Base-by-base conservation (phyloP, 345 rosid species). In the Crucihimalaya himalaica region DNA sequence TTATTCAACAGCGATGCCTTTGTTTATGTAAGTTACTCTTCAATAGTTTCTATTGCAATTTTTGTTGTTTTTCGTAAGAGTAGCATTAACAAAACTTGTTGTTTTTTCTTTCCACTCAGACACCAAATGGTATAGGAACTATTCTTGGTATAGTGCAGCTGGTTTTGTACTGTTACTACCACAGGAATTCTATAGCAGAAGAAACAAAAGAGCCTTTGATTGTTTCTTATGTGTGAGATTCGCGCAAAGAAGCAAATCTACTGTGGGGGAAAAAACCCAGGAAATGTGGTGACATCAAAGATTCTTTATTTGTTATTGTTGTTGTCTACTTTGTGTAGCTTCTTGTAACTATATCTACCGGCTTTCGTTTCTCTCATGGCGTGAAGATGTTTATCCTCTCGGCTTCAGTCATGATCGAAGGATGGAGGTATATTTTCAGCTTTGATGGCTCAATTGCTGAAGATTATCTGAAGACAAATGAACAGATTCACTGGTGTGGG, bases 101-200 rank as follows among this genome's bases (percentile, higher is more conserved):
- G 7, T 46, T 21, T 11, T 34, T 63, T 77, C 46, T 64, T 77
- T 23, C 9, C 1, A 64, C 68, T 77, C 94, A 93, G 98, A 78
- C 83, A 48, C 98, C 98, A 27, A 93, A 93, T 63, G 94, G 94
- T 18, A 82, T 93, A 18, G 98, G 98, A 66, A 72, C 91, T 15
- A 20, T 88, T 75, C 74, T 93, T 84, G 97, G 97, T 55, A 78
- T 86, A 64, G 81, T 83, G 23, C 98, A 91, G 70, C 76, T 93
- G 69, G 71, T 15, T 6, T 83, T 93, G 81, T 91, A 87, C 78
- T 86, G 69, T 71, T 63, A 89, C 83, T 90, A 80, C 67, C 85
- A 81, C 54, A 69, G 21, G 28, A 72, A 45, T 18, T 82, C 84
- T 9, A 3, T 31, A 18, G 83, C 74, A 46, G 72, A 65, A 39